These are phyloP conservation scores for Eremomyces bilateralis DNA, from an alignment of 495 filamentous ascomycete genomes.

Conservation along the genomic window DNA sequence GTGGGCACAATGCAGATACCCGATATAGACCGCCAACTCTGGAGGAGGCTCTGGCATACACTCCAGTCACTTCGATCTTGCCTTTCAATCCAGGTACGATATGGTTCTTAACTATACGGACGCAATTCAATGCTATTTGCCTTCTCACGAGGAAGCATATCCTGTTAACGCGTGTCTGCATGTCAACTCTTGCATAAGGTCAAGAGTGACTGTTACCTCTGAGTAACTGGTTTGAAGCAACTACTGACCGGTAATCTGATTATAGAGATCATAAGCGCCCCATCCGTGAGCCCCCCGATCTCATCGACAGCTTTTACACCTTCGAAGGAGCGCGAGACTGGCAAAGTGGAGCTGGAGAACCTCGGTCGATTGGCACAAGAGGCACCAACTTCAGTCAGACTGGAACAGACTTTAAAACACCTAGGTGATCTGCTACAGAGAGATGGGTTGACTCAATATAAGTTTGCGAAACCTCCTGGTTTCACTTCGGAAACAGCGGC, in stretches of 20 bases:
- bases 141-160: conserved; percentile 10
- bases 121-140: conserved; percentile 6
- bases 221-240: not conserved
- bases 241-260: not conserved
- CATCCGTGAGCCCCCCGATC: conserved; percentile 26
- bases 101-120: not conserved
- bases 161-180: conserved; percentile 2
- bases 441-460: conserved; percentile 34
- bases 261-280: conserved; percentile 50
- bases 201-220: conserved; percentile 6
- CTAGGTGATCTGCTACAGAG: conserved; percentile 48
- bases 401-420: conserved; percentile 28
- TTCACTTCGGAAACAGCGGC: not conserved
- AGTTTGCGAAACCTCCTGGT: not conserved
- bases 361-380: conserved; percentile 14
- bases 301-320: conserved; percentile 20
- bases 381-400: conserved; percentile 11
- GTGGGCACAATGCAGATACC: too few species aligned
- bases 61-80: conserved; percentile 73
- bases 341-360: conserved; percentile 8
- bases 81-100: conserved; percentile 61
- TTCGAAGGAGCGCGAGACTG: conserved; percentile 12
- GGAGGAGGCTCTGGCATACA: conserved; percentile 74
- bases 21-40: conserved; percentile 40
- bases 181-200: conserved; percentile 7